A percentile compares a stretch with the other conserved stretches of the same genome.
phyloP scores from a whole-genome alignment of 208 protist species.

The Crithidia thermophila region DNA sequence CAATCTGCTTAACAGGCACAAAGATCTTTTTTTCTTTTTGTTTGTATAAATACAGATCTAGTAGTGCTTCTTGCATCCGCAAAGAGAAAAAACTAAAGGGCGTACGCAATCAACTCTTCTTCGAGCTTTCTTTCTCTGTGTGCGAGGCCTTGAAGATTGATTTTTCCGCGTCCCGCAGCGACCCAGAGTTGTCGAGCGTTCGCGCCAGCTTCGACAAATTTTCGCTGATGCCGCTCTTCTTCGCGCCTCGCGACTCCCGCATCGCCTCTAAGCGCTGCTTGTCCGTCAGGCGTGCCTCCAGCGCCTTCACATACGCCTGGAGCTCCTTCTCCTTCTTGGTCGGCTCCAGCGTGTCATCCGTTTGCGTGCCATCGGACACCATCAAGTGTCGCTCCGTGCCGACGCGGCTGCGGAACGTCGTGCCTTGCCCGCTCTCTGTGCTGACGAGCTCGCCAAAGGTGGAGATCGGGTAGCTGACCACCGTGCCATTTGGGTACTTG shows the following conservation, averaged over 20 bases:
- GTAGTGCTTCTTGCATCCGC: neutral
- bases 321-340: slow-evolving; percentile 24
- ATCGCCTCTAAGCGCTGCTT: slow-evolving; percentile 36
- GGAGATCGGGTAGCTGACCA: slow-evolving; percentile 32
- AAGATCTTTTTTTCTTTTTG: no score
- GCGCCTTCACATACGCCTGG: slow-evolving; percentile 29
- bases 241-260: slow-evolving; percentile 24
- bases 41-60: no score
- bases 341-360: slow-evolving; percentile 18
- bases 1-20: no score
- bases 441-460: slow-evolving; percentile 36
- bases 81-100: slow-evolving; percentile 22
- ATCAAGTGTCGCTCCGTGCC: neutral
- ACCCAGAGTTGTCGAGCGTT: neutral
- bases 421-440: slow-evolving; percentile 20
- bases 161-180: neutral
- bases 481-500: slow-evolving; percentile 34
- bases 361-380: slow-evolving; percentile 22
- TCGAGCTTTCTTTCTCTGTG: neutral
- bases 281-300: slow-evolving; percentile 29
- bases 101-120: neutral
- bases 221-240: slow-evolving; percentile 9
- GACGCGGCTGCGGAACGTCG: slow-evolving; percentile 2
- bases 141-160: neutral
- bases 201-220: slow-evolving; percentile 1